Evolutionary conservation across 192 early-diverging fungal genomes (phyloP).

Genomic region (Jimgerdemannia lactiflua): DNA sequence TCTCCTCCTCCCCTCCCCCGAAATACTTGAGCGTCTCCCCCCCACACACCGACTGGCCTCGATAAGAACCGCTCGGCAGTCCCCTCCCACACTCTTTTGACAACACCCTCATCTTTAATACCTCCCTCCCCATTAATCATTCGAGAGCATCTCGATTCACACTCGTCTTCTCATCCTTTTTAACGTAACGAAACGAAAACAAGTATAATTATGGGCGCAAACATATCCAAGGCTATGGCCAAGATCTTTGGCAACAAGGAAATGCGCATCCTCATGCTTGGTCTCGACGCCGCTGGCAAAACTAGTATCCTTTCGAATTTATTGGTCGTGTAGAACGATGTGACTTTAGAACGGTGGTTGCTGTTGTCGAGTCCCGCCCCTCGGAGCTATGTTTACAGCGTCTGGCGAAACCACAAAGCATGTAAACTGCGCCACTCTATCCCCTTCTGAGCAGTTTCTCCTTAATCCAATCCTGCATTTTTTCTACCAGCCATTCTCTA

Average conservation of each 20-base stretch:
- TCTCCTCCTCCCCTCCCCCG: not conserved
- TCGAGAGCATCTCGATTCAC: not conserved
- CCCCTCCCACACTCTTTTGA: not conserved
- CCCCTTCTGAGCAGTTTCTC: not conserved
- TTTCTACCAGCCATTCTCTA: constrained; percentile 80
- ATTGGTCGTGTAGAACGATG: no score
- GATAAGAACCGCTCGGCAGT: not conserved
- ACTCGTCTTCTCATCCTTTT: not conserved
- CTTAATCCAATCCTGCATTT: not conserved
- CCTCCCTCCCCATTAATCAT: not conserved
- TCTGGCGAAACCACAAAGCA: no score
- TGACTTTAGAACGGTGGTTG: no score
- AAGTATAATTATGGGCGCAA: constrained; percentile 67
- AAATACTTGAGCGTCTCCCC: not conserved
- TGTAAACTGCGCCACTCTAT: not conserved
- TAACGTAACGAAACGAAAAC: not conserved
- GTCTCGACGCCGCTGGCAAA: constrained; percentile 89
- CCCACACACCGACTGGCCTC: no score
- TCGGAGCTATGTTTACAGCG: no score
- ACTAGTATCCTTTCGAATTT: constrained; percentile 55
- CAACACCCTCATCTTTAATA: not conserved
- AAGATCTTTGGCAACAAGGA: constrained; percentile 90
- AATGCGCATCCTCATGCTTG: constrained; percentile 97
- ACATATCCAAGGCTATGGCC: constrained; percentile 70
- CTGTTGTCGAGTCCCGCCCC: no score